Base-by-base conservation (phyloP, 192 early-diverging fungal genomes). In the Coemansia sp. region DNA sequence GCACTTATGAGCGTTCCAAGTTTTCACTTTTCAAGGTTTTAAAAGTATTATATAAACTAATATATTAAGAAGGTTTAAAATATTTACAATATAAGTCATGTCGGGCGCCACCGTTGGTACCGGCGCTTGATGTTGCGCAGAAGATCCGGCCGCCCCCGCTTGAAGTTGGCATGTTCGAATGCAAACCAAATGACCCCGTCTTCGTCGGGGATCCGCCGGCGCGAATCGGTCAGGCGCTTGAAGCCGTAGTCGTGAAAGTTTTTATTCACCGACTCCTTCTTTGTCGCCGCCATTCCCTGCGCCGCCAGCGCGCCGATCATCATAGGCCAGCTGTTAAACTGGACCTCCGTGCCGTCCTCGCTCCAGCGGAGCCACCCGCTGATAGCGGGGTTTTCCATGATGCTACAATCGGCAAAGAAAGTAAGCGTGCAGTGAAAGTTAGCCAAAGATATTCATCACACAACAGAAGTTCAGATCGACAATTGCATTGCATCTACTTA, bases 351-450 rank as follows among this genome's bases (percentile, higher is more conserved):
- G 19, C 35, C 38, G 32, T 39, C 50, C 7, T 38, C 5, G 50
- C 10, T 48, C 61, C 61, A 63, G 50, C 50, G 51, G 19, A 63
- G 52, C 49, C 61, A 63, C n/a, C 11, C 51, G 39, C 57, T 35
- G 53, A n/a, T 55, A 2, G 23, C 24, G 25, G 14, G 53, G 27
- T 32, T 25, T 25, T 55, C 12, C 8, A 29, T 17, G 25, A 55
- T 55, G 14, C 41, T 43, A 43, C 41, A 43, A 15, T 43, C 12
- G 3, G 41, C 14, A 43, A 43, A n/a, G 41, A 12, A 23, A 23
- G 12, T 4, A 23, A 52, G 21, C 24, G 21, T 21, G 48, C 48
- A 5, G 51, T 23, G 21, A 23, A 21, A 52, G 19, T 43, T 15
- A 43, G 41, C 9, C 12, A 43, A n/a, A 15, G 41, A 2, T n/a